These are phyloP conservation scores for Exophiala sideris DNA, from an alignment of 2,329 filamentous ascomycete genomes.

Conservation along the genomic window DNA sequence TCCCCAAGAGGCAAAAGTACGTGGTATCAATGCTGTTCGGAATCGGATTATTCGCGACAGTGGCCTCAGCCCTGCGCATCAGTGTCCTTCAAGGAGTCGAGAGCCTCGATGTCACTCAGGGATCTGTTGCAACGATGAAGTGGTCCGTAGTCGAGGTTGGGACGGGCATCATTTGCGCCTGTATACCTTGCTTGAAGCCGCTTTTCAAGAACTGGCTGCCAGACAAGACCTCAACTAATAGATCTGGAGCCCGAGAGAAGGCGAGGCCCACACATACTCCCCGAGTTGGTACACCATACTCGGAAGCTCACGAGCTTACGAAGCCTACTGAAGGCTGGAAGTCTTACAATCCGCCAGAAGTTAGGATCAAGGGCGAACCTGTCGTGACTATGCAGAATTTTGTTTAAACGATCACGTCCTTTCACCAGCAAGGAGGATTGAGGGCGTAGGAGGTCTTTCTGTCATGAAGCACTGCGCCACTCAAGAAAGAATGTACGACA, in stretches of 20 bases:
- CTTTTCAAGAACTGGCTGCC: slow-evolving; percentile 43
- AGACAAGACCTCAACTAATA: slow-evolving; percentile 17
- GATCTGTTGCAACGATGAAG: slow-evolving; percentile 44
- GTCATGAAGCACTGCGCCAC: not conserved
- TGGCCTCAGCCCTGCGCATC: slow-evolving; percentile 48
- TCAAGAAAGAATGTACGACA: no score
- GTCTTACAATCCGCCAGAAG: slow-evolving; percentile 11
- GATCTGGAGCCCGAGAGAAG: slow-evolving; percentile 8
- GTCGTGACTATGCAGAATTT: slow-evolving; percentile 21
- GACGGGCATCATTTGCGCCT: slow-evolving; percentile 42
- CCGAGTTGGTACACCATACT: slow-evolving; percentile 2
- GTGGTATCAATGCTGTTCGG: slow-evolving; percentile 50
- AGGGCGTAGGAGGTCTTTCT: not conserved
- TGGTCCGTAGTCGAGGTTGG: slow-evolving; percentile 46
- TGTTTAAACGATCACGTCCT: slow-evolving; percentile 7
- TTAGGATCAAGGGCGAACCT: slow-evolving; percentile 11
- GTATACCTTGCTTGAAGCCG: slow-evolving; percentile 43
- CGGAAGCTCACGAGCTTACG: slow-evolving; percentile 22
- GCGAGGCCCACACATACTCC: slow-evolving; percentile 9
- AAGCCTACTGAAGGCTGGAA: slow-evolving; percentile 20
- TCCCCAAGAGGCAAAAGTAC: slow-evolving; percentile 48
- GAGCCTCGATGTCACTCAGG: slow-evolving; percentile 36
- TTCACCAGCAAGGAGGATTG: not conserved
- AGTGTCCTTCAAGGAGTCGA: slow-evolving; percentile 42
- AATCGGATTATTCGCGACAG: slow-evolving; percentile 49